Base-by-base conservation (phyloP, 345 rosid genomes). In the Heritiera fomes region DNA sequence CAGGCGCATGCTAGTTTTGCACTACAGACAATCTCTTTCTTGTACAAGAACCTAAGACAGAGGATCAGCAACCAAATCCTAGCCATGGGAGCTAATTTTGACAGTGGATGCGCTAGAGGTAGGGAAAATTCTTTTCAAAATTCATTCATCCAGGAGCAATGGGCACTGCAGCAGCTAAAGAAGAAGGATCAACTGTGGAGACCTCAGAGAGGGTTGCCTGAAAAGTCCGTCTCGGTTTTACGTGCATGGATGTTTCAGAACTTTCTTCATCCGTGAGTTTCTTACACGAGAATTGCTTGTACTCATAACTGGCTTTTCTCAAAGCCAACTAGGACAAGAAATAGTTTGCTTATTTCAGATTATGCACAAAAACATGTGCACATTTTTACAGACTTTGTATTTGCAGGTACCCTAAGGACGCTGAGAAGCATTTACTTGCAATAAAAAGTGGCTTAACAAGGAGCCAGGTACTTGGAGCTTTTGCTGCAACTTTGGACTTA, bases 191-290 rank as follows among this genome's bases (percentile, higher is more conserved):
- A 92, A 53, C 73, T 91, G 43, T 96, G 99, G 99, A 91, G 95
- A 79, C 98, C 98, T 0, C 98, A 96, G 72, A 84, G 99, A 62
- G 99, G 99, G 17, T 84, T 96, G 79, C 99, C 99, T 0, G 98
- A 94, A 78, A 90, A 87, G 83, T 96, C 99, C 5, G 98, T 96
- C 47, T 87, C 97, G 0, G 95, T 96, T 78, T 84, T 96, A 34
- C 90, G 99, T 0, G 87, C 94, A 9, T 96, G 99, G 99, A 96
- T 96, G 99, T 96, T 96, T 85, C 94, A 96, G 71, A 94, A 96
- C 89, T 96, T 96, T 62, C 99, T 96, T 84, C 99, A 96, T 80
- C 99, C 99, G 99, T 96, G 80, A 90, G 89, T 74, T 72, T 60
- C n/a, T 49, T 53, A 52, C 43, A 10, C 0, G 1, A 17, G 20